Percentiles rank a stretch among this genome's conserved stretches.
Conservation (phyloP, 352 stramenopile genomes). For the Phytophthora hibernalis region DNA sequence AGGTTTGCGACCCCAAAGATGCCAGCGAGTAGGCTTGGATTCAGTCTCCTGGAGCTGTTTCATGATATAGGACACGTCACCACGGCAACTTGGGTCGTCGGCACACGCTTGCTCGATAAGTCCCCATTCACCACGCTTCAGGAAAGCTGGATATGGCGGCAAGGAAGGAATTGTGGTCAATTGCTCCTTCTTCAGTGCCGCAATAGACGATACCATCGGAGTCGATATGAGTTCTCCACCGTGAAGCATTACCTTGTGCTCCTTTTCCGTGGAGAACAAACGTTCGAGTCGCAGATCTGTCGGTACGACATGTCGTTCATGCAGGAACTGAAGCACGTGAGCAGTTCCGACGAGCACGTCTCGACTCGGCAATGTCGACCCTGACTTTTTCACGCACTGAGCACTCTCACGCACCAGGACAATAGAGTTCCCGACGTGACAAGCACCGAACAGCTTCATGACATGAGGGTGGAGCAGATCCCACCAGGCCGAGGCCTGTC, state of each 20-base stretch:
- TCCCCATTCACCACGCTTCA: constrained; percentile 24
- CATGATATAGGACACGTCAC: constrained; percentile 12
- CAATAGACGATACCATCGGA: background rate
- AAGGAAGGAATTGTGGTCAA: background rate
- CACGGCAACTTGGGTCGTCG: constrained; percentile 9
- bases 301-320: constrained; percentile 26
- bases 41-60: constrained; percentile 19
- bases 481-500: constrained; percentile 37
- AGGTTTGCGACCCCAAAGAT: constrained; percentile 30
- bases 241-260: constrained; percentile 31
- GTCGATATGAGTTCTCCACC: constrained; percentile 19
- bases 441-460: constrained; percentile 44
- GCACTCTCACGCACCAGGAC: constrained; percentile 34
- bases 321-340: constrained; percentile 31
- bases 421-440: constrained; percentile 38
- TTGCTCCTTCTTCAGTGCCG: constrained; percentile 1
- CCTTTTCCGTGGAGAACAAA: constrained; percentile 24
- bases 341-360: constrained; percentile 22
- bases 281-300: constrained; percentile 20
- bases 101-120: constrained; percentile 26
- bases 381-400: constrained; percentile 26
- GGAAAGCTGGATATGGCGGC: constrained; percentile 10
- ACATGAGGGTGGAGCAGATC: constrained; percentile 44
- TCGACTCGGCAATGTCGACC: constrained; percentile 13
- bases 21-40: constrained; percentile 1